These are phyloP conservation scores for Flaveria brownii DNA, from an alignment of 129 eudicot species.

Conservation along the genomic window DNA sequence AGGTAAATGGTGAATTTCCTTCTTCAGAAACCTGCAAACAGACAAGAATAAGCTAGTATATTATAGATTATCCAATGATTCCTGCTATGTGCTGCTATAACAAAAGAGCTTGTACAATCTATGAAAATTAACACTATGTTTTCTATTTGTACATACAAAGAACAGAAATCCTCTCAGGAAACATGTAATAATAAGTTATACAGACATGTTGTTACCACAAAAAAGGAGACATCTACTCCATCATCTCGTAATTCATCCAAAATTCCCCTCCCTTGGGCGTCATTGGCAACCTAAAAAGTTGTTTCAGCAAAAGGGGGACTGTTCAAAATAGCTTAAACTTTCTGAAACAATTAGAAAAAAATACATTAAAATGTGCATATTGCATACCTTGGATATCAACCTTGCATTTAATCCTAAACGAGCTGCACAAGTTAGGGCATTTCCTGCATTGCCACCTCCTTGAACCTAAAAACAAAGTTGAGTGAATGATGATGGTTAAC, in stretches of 20 bases:
- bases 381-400: constrained; percentile 75
- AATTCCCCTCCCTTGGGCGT: constrained; percentile 76
- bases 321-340: constrained; percentile 13
- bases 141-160: neutral
- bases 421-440: constrained; percentile 93
- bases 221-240: constrained; percentile 78
- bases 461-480: constrained; percentile 55
- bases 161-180: neutral
- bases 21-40: constrained; percentile 75
- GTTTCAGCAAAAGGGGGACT: neutral
- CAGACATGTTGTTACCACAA: constrained; percentile 50
- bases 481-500: constrained; percentile 12
- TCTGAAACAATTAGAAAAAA: neutral
- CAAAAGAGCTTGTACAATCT: neutral
- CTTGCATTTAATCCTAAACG: constrained; percentile 84
- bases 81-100: constrained; percentile 3
- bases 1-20: constrained; percentile 88
- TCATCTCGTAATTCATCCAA: constrained; percentile 86
- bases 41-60: constrained; percentile 12
- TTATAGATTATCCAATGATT: constrained; percentile 9
- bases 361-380: neutral
- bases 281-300: constrained; percentile 70
- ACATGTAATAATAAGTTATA: neutral
- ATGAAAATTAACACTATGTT: neutral
- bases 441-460: constrained; percentile 97